Percentiles rank a stretch among this genome's conserved stretches.
Evolutionary conservation across 306 rosid genomes (phyloP).

Genomic region (Quercus glauca): DNA sequence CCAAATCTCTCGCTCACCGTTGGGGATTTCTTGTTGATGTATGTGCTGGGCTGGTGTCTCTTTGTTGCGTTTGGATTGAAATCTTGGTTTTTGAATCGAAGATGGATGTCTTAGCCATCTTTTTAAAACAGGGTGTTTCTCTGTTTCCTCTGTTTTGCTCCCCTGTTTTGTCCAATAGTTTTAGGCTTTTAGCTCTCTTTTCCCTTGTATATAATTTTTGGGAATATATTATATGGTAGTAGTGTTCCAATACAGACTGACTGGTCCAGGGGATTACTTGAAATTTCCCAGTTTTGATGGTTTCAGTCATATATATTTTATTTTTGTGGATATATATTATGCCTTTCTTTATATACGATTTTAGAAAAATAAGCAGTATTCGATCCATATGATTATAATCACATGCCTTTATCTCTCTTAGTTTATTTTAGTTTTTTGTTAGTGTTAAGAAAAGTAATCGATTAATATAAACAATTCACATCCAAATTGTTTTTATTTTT

Average conservation of each 20-base stretch:
- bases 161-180: background rate
- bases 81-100: background rate
- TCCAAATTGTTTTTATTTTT: too few relatives aligned
- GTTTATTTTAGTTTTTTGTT: too few relatives aligned
- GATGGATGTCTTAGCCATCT: background rate
- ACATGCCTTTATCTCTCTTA: too few relatives aligned
- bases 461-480: too few relatives aligned
- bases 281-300: background rate
- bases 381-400: background rate
- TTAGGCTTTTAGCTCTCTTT: background rate
- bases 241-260: background rate
- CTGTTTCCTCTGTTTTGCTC: background rate
- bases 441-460: too few relatives aligned
- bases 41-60: conserved; percentile 57
- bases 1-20: conserved; percentile 71
- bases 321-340: background rate
- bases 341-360: background rate
- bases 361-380: background rate
- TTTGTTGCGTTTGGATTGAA: conserved; percentile 10
- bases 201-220: background rate
- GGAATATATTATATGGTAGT: background rate
- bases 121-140: background rate
- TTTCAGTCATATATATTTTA: background rate
- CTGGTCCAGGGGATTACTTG: background rate
- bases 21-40: conserved; percentile 57